Evolutionary conservation across 441 rosid genomes (phyloP).

Genomic region (Hura crepitans): DNA sequence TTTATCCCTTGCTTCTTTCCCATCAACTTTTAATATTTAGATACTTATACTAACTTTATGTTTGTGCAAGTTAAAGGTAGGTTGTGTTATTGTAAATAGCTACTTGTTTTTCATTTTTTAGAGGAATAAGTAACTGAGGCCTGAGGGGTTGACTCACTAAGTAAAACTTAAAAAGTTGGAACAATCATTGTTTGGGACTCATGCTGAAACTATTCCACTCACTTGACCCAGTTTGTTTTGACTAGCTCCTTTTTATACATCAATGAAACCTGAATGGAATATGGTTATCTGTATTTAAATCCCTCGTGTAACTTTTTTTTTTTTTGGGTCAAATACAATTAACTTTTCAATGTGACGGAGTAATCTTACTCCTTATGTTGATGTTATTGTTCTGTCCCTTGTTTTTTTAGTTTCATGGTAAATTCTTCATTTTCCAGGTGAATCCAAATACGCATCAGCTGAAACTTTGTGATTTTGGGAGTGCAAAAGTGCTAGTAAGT

Average conservation of each 20-base stretch:
- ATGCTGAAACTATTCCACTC: neutral
- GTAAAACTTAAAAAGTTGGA: neutral
- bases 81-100: neutral
- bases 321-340: neutral
- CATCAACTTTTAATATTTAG: neutral
- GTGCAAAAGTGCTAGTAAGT: conserved; percentile 95
- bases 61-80: neutral
- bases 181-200: neutral
- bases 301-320: neutral
- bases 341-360: neutral
- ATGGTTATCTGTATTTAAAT: conserved; percentile 9
- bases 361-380: neutral
- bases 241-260: conserved; percentile 8
- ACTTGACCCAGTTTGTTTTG: neutral
- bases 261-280: neutral
- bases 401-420: conserved; percentile 9
- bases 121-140: neutral
- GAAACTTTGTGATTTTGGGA: conserved; percentile 96
- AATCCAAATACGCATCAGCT: conserved; percentile 97
- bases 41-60: neutral
- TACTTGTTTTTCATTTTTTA: neutral
- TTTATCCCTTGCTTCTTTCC: neutral
- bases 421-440: conserved; percentile 51
- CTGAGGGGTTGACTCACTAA: neutral
- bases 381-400: neutral